Conservation (phyloP, 163 green algal species). For the Scenedesmus sp. region DNA sequence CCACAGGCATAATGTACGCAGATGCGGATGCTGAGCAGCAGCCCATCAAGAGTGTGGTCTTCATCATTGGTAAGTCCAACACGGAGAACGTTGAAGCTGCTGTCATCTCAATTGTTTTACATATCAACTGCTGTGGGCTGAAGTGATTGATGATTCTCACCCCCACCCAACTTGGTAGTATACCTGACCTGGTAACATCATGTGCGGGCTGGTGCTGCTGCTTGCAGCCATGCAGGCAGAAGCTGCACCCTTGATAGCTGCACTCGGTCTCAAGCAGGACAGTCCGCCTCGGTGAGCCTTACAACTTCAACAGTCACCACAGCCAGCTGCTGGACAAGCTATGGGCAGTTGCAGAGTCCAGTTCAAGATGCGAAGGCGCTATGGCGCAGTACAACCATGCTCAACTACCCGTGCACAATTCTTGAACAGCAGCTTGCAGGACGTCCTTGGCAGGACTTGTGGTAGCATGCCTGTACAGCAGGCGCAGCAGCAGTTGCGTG, state of each 20-base stretch:
- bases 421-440: conserved; percentile 23
- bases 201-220: background rate
- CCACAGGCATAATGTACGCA: conserved; percentile 1
- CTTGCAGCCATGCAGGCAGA: conserved; percentile 94
- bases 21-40: conserved; percentile 13
- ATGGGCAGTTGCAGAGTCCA: too few species aligned
- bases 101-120: background rate
- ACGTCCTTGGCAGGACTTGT: background rate
- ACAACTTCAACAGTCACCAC: background rate
- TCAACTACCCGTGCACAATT: background rate
- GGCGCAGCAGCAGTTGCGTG: background rate
- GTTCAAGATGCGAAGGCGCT: too few species aligned
- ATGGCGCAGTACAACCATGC: too few species aligned
- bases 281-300: conserved; percentile 59
- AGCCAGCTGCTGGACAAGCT: background rate
- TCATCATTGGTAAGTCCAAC: conserved; percentile 40
- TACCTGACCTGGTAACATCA: too few species aligned
- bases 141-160: background rate
- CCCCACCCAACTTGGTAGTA: too few species aligned
- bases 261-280: conserved; percentile 78
- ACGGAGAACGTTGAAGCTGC: background rate
- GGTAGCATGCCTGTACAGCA: background rate
- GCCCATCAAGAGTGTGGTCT: conserved; percentile 42
- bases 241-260: conserved; percentile 85
- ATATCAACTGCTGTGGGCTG: too few species aligned